Evolutionary conservation across 2,329 filamentous ascomycete species (phyloP), one percentile per base, ranked within the genome.

Genomic region (Elsinoe fawcettii): DNA sequence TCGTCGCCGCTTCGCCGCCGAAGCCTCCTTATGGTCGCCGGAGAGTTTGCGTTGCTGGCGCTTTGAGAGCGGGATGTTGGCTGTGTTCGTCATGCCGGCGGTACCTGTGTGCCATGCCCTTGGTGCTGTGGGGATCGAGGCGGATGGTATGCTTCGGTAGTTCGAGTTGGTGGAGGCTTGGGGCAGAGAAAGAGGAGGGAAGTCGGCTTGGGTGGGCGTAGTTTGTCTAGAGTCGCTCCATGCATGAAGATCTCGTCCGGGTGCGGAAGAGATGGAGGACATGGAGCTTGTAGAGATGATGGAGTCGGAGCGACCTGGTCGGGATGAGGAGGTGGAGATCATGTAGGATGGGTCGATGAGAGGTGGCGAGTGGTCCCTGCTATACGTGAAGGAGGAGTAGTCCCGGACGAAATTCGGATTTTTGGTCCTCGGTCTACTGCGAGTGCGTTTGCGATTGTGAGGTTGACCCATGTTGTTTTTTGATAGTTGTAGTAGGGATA

Each of bases 391-490:
- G 46, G 25, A 20, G 12, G 49, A 53, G 20, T 14, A 37, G 32
- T 53, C 32, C 34, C 30, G 32, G 32, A 37, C n/a, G 25, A 37
- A 37, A 20, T 36, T 37, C 49, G 49, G 30, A 12, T 37, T n/a
- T 18, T 41, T 12, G 14, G 39, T 46, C 14, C 72, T 69, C 49
- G 71, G 71, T 34, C 73, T 70, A 63, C 70, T 72, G 60, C 73
- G 67, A 18, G 71, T 74, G 55, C 73, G 71, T 60, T 71, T 73
- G 60, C 72, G 66, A 64, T 75, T 75, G 65, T 74, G 73, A 61
- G 72, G 67, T 62, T 73, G 71, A 60, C 71, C 70, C 73, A 75
- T 74, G 7, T 30, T 62, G 34, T n/a, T n/a, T n/a, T n/a, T n/a
- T n/a, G 23, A 51, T 32, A 36, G 43, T 14, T 27, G 8, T 30